Conservation (phyloP, 140 eudicot genomes). For the Flaveria floridana region DNA sequence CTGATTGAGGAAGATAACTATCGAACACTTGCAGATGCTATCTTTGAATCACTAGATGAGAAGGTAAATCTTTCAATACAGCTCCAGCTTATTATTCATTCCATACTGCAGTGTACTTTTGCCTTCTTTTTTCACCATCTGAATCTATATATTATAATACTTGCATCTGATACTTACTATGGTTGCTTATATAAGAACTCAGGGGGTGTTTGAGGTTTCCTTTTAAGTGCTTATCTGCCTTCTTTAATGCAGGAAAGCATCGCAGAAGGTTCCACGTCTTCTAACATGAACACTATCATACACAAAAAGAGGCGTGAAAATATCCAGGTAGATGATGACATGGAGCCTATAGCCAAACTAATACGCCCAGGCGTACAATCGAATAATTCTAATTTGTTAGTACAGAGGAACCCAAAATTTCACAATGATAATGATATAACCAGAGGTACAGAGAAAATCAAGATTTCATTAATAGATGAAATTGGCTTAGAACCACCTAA, state of each 20-base stretch:
- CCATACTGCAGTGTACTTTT: neutral
- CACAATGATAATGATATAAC: slow-evolving; percentile 47
- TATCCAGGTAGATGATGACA: slow-evolving; percentile 14
- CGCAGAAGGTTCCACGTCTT: slow-evolving; percentile 26
- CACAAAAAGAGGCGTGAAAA: slow-evolving; percentile 26
- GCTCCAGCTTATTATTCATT: neutral
- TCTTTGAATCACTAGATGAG: slow-evolving; percentile 53
- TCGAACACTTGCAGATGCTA: slow-evolving; percentile 70
- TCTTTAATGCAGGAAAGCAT: slow-evolving; percentile 13
- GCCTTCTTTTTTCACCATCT: slow-evolving; percentile 15
- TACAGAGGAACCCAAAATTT: slow-evolving; percentile 8
- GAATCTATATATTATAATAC: neutral
- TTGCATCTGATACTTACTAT: neutral
- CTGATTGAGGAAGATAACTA: slow-evolving; percentile 73
- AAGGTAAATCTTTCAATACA: slow-evolving; percentile 40
- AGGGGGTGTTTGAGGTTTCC: neutral
- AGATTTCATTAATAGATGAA: slow-evolving; percentile 52
- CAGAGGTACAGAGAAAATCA: slow-evolving; percentile 58
- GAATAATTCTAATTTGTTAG: slow-evolving; percentile 20
- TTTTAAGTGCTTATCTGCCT: neutral
- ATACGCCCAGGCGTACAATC: slow-evolving; percentile 20
- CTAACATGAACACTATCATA: slow-evolving; percentile 1
- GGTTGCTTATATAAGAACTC: slow-evolving; percentile 7
- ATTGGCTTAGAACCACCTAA: slow-evolving; percentile 48
- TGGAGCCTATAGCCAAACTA: slow-evolving; percentile 12